phyloP scores from a whole-genome alignment of 2,329 filamentous ascomycete species.

The Pyrenochaeta sp. region DNA sequence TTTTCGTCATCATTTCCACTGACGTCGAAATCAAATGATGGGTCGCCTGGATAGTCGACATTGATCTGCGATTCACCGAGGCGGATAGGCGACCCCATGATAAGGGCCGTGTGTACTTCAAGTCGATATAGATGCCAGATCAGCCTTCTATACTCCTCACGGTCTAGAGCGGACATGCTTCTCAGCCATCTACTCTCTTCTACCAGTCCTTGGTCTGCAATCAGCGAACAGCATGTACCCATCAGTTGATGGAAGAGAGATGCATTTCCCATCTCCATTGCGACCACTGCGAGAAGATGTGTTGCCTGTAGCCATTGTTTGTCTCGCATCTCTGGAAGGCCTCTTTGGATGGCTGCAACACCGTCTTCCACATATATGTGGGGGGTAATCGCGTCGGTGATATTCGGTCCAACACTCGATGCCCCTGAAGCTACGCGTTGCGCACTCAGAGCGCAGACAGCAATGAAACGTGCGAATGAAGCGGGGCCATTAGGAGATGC shows the following conservation, averaged over 20 bases:
- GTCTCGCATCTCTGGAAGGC: neutral
- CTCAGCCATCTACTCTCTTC: neutral
- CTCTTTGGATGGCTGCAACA: neutral
- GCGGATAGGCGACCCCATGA: constrained; percentile 2
- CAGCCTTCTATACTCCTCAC: neutral
- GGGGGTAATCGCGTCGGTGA: neutral
- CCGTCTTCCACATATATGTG: neutral
- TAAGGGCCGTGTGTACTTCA: constrained; percentile 4
- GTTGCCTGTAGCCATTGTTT: neutral
- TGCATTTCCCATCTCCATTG: constrained; percentile 1
- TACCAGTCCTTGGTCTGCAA: neutral
- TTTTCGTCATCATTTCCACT: neutral
- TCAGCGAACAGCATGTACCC: neutral
- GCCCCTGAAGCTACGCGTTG: neutral
- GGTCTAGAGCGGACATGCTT: neutral
- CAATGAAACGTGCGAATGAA: neutral
- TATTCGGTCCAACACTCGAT: neutral
- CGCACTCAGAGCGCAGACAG: neutral
- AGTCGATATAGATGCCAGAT: constrained; percentile 7
- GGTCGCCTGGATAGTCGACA: constrained; percentile 2
- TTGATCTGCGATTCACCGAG: neutral
- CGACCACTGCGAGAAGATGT: constrained; percentile 1
- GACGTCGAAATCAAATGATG: neutral
- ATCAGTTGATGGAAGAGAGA: constrained; percentile 1
- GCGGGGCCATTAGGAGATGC: neutral